Evolutionary conservation across 305 asterid species (phyloP).

Genomic region (Rubia peregrina): DNA sequence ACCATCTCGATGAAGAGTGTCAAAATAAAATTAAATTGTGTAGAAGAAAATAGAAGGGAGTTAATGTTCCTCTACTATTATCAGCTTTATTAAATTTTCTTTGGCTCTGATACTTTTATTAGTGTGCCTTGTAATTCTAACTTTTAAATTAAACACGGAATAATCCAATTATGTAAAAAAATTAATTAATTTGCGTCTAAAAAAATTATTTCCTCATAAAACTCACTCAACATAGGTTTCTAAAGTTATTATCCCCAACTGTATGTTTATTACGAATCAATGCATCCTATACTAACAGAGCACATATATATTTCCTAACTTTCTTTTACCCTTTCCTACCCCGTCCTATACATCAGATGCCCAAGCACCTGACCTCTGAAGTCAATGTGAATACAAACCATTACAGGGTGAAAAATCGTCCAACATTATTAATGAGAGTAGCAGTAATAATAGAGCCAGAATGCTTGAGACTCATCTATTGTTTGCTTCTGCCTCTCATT

Average conservation of each 20-base stretch:
- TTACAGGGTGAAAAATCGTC: neutral
- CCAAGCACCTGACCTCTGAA: conserved; percentile 8
- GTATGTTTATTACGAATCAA: neutral
- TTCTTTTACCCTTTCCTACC: neutral
- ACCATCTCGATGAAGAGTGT: too few species aligned
- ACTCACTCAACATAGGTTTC: neutral
- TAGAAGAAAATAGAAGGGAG: too few species aligned
- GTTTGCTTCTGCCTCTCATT: conserved; percentile 78
- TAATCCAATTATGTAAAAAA: too few species aligned
- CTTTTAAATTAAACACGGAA: too few species aligned
- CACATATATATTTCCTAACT: neutral
- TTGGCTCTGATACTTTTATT: too few species aligned
- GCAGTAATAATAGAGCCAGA: neutral
- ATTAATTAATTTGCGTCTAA: too few species aligned
- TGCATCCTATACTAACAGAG: neutral
- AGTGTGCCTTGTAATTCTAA: too few species aligned
- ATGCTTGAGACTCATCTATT: conserved; percentile 18
- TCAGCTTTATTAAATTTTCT: too few species aligned
- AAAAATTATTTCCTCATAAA: neutral
- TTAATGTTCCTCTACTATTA: too few species aligned
- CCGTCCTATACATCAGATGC: conserved; percentile 5
- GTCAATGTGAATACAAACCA: neutral
- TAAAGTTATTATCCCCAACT: neutral
- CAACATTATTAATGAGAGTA: neutral
- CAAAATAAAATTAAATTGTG: too few species aligned